phyloP scores from a whole-genome alignment of 208 protist species.

The Trypanosoma boissoni region DNA sequence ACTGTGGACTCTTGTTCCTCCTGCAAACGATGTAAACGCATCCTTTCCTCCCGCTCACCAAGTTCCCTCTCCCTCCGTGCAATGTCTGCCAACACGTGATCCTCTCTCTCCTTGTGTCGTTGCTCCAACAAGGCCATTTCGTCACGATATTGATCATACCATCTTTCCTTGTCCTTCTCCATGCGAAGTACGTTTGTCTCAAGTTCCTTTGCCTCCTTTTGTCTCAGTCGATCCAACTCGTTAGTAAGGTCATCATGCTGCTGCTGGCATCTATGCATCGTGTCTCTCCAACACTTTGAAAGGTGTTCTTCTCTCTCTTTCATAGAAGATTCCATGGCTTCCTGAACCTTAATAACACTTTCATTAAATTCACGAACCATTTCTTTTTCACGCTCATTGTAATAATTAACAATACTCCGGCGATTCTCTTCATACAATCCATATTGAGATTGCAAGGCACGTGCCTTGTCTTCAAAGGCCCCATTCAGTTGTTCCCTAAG shows the following conservation, averaged over 20 bases:
- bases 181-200: constrained; percentile 25
- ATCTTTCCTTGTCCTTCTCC: constrained; percentile 48
- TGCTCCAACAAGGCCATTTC: constrained; percentile 28
- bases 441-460: constrained; percentile 35
- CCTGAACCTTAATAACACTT: constrained; percentile 15
- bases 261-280: constrained; percentile 24
- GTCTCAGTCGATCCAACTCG: constrained; percentile 25
- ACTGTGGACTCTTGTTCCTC: constrained; percentile 40
- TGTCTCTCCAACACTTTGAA: constrained; percentile 33
- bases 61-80: constrained; percentile 48
- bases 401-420: constrained; percentile 29
- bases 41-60: constrained; percentile 39
- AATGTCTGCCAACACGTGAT: constrained; percentile 44
- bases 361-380: constrained; percentile 30
- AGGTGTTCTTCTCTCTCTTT: constrained; percentile 43
- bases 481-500: constrained; percentile 17
- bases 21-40: constrained; percentile 30
- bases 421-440: constrained; percentile 36
- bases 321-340: constrained; percentile 31
- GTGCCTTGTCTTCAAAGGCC: constrained; percentile 12
- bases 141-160: constrained; percentile 26
- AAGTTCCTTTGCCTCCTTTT: constrained; percentile 40
- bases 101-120: constrained; percentile 43
- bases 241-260: constrained; percentile 35
- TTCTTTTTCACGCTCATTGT: constrained; percentile 39